Evolutionary conservation across 2,329 filamentous ascomycete genomes (phyloP), one percentile per base, ranked within the genome.

Genomic region (Lasiodiplodia gonubiensis): DNA sequence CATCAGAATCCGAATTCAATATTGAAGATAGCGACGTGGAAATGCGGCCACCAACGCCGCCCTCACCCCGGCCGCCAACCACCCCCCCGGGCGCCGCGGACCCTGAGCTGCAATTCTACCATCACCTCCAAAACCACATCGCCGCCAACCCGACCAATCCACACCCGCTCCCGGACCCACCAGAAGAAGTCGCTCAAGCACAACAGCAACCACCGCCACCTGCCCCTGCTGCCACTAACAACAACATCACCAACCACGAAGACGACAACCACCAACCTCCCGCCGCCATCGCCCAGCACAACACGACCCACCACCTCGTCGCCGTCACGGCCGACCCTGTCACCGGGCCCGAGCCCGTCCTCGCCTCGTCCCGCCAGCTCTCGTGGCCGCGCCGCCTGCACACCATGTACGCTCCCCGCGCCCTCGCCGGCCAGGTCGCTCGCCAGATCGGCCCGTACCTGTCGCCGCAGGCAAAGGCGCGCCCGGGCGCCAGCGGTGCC

Each of bases 341-440:
- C 75, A 0, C 70, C 69, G 2, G 73, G 72, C 46, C 74, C 75
- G 3, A 68, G 67, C 1, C 68, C 59, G 16, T 71, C 72, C 16
- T 66, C 66, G 33, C 63, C 39, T 37, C 66, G 39, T 46, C 68
- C 70, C 21, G 70, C 71, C 49, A 74, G 75, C 64, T 74, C 74
- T 25, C 74, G 33, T 84, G 81, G 81, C 76, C 76, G n/a, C 75
- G 78, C 7, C 74, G 76, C 46, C 74, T 84, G 35, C 74, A 76
- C 42, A 80, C 78, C 0, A 74, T 75, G 12, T 83, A 77, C 70
- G 73, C 76, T 0, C 80, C 82, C 0, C 73, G 73, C 10, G 77
- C 78, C 0, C 74, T 84, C 1, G 81, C 81, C 0, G 76, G 78
- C 66, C 74, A 77, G 12, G 78, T 83, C 7, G 78, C 76, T 2